Percentiles rank a stretch among this genome's conserved stretches.
These are phyloP conservation scores for Saccharomycopsis microspora DNA, from an alignment of 805 yeast species.

Conservation along the genomic window DNA sequence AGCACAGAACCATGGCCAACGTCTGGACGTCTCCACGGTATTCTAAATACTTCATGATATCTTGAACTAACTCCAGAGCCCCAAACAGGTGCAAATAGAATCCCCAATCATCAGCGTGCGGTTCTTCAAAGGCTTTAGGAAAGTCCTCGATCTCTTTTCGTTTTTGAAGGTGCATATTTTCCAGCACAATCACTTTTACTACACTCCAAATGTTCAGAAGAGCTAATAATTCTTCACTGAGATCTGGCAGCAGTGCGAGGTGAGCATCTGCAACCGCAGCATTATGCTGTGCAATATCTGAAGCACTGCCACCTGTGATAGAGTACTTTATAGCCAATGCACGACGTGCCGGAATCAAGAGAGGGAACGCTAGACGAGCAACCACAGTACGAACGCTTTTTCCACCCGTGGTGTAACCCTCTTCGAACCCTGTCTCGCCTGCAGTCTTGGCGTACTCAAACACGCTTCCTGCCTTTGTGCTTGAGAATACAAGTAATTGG, in stretches of 20 bases:
- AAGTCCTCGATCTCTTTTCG: conserved; percentile 35
- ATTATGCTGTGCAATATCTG: conserved; percentile 49
- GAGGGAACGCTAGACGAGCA: conserved; percentile 49
- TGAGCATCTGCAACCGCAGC: conserved; percentile 33
- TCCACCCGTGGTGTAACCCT: conserved; percentile 15
- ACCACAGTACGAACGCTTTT: conserved; percentile 37
- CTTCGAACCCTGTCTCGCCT: not conserved
- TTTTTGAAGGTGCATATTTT: conserved; percentile 5
- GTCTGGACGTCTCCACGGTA: conserved; percentile 62
- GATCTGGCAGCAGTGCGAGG: not conserved
- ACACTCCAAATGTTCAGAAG: conserved; percentile 11
- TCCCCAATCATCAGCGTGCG: conserved; percentile 48
- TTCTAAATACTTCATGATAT: conserved; percentile 56
- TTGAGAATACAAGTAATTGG: conserved; percentile 10
- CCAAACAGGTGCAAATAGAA: conserved; percentile 57
- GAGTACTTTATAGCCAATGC: conserved; percentile 60
- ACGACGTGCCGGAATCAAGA: conserved; percentile 64
- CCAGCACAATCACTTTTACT: conserved; percentile 28
- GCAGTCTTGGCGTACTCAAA: too few relatives aligned
- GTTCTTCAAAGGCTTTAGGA: conserved; percentile 44
- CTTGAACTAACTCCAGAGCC: conserved; percentile 48
- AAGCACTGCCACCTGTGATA: conserved; percentile 44
- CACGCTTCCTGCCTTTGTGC: too few relatives aligned
- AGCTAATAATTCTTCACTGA: conserved; percentile 11
- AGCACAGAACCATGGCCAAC: conserved; percentile 81